Conservation (phyloP, 169 alveolate species). For the Cryptosporidium tyzzeri region DNA sequence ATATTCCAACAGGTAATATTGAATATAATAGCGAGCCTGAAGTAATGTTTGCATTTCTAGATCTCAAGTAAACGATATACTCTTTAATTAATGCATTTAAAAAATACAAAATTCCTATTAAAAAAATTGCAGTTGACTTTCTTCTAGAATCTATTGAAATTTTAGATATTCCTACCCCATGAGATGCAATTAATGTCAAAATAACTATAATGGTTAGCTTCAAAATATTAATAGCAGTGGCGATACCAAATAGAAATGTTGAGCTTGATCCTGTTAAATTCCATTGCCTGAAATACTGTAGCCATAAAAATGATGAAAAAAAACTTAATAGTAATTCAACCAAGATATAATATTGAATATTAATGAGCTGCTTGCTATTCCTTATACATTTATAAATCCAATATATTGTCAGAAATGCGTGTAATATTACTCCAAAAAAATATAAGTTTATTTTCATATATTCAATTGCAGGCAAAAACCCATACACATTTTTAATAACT, state of each 20-base stretch:
- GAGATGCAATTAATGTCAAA: slow-evolving; percentile 50
- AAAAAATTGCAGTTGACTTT: not conserved
- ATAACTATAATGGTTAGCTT: slow-evolving; percentile 20
- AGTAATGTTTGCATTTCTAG: not conserved
- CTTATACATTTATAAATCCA: slow-evolving; percentile 60
- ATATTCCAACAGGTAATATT: slow-evolving; percentile 26
- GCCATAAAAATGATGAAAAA: slow-evolving; percentile 12
- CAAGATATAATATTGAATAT: slow-evolving; percentile 10
- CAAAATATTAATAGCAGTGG: not conserved
- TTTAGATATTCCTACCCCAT: slow-evolving; percentile 32
- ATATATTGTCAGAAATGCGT: not conserved
- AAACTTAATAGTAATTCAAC: slow-evolving; percentile 9
- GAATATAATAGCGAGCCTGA: not conserved
- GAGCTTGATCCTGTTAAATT: slow-evolving; percentile 19
- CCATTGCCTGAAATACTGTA: slow-evolving; percentile 17
- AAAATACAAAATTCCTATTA: slow-evolving; percentile 22
- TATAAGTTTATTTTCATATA: slow-evolving; percentile 36
- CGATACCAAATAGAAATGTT: not conserved
- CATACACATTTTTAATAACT: slow-evolving; percentile 37
- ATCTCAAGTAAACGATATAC: slow-evolving; percentile 8
- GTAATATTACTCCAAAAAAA: not conserved
- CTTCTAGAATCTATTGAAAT: slow-evolving; percentile 1
- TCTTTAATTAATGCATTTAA: slow-evolving; percentile 17
- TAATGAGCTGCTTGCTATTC: slow-evolving; percentile 14
- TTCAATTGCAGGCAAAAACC: slow-evolving; percentile 55